Conservation (phyloP, 169 alveolate genomes). For the Amoebophrya sp. region DNA sequence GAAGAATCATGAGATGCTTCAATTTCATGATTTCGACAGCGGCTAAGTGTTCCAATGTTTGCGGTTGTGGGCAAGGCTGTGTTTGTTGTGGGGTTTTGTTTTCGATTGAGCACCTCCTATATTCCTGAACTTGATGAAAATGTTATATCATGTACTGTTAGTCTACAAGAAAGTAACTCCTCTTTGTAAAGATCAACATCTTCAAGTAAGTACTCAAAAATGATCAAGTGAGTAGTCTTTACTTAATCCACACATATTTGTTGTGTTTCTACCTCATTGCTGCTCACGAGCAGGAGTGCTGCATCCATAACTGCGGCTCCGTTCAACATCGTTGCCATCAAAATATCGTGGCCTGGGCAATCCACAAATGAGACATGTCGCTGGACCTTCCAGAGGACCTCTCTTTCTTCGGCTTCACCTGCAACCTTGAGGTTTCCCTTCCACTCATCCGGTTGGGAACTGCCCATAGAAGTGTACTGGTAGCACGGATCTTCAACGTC, state of each 20-base stretch:
- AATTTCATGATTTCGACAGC: constrained; percentile 98
- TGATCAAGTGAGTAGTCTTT: too few relatives aligned
- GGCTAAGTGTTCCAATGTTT: constrained; percentile 99
- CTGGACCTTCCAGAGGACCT: constrained; percentile 49
- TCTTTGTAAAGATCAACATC: too few relatives aligned
- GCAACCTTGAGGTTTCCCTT: background rate
- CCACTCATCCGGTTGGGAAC: constrained; percentile 74
- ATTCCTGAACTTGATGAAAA: too few relatives aligned
- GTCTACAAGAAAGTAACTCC: too few relatives aligned
- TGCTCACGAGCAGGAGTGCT: constrained; percentile 81
- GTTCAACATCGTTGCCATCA: constrained; percentile 99
- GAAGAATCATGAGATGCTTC: constrained; percentile 89
- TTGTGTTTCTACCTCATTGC: background rate
- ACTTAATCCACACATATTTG: too few relatives aligned
- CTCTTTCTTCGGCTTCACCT: background rate
- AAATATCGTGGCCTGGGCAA: constrained; percentile 99
- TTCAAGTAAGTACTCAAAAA: too few relatives aligned
- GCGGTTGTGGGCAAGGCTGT: constrained; percentile 93
- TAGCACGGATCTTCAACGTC: constrained; percentile 94
- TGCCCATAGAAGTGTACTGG: constrained; percentile 86
- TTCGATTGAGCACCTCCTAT: constrained; percentile 55
- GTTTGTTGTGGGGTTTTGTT: constrained; percentile 23
- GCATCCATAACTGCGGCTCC: constrained; percentile 99
- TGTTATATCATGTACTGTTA: too few relatives aligned
- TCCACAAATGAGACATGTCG: constrained; percentile 98